Conservation (phyloP, 2,329 filamentous ascomycete species). For the Calonectria honghensis region DNA sequence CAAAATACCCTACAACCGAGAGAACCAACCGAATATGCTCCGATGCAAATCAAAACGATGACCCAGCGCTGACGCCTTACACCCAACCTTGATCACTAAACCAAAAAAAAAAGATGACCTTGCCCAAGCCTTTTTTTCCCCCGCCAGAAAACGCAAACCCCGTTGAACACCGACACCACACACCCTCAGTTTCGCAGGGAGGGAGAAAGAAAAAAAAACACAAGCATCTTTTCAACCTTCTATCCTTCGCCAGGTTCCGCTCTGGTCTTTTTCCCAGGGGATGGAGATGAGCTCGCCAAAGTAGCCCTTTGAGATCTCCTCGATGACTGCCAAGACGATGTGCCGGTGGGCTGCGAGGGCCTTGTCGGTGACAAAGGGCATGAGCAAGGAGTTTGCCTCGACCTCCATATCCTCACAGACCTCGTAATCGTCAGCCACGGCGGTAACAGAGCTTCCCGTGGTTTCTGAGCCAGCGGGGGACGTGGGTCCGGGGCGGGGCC, state of each 20-base stretch:
- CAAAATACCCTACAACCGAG: not conserved
- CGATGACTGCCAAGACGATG: conserved; percentile 57
- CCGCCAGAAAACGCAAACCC: not conserved
- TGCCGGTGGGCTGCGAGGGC: conserved; percentile 57
- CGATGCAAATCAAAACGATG: not conserved
- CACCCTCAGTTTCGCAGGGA: no score
- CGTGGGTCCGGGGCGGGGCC: conserved; percentile 47
- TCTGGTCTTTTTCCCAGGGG: conserved; percentile 24
- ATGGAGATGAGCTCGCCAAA: conserved; percentile 40
- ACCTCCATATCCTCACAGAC: conserved; percentile 58
- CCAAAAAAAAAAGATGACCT: not conserved
- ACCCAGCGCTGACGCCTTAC: not conserved
- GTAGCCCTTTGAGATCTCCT: conserved; percentile 55
- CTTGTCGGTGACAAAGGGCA: conserved; percentile 59
- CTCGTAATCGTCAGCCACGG: conserved; percentile 58
- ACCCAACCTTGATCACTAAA: not conserved
- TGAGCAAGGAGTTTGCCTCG: conserved; percentile 60
- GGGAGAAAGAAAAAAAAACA: not conserved
- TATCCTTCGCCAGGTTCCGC: conserved; percentile 19
- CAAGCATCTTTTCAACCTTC: not conserved
- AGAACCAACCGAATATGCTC: not conserved
- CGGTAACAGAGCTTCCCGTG: conserved; percentile 52
- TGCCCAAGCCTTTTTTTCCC: not conserved
- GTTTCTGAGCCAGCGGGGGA: conserved; percentile 54
- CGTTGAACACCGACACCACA: not conserved